These are phyloP conservation scores for Fusarium coffeatum DNA, from an alignment of 2,329 filamentous ascomycete genomes.

Conservation along the genomic window DNA sequence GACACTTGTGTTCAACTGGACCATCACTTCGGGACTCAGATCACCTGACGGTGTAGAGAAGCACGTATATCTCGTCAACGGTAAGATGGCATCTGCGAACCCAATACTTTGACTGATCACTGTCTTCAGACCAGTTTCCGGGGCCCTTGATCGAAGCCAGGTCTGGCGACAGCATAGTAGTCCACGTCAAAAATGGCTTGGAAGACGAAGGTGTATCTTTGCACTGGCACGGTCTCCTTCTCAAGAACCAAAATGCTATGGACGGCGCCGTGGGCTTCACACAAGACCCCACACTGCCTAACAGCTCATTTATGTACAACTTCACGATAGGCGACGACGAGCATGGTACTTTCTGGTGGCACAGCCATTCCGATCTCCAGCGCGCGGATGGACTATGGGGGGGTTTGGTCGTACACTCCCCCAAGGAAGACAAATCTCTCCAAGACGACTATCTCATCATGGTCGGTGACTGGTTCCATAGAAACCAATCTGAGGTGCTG, in stretches of 20 bases:
- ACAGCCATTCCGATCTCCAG: constrained; percentile 3
- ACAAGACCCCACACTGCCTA: background rate
- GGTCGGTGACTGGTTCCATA: constrained; percentile 8
- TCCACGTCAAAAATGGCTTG: background rate
- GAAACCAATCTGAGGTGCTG: background rate
- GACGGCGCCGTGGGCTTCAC: constrained; percentile 15
- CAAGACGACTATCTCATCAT: background rate
- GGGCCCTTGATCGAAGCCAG: background rate
- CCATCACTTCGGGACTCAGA: background rate
- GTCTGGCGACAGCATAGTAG: background rate
- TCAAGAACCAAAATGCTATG: background rate
- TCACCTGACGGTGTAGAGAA: constrained; percentile 15
- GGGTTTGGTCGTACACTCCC: background rate
- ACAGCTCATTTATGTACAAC: background rate
- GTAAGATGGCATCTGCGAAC: background rate
- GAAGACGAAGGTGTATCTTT: background rate
- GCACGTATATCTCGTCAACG: background rate
- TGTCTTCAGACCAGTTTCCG: background rate
- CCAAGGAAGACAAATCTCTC: rapidly evolving
- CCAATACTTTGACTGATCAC: rapidly evolving
- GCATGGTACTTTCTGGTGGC: constrained; percentile 14
- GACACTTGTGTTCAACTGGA: background rate
- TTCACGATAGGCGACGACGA: background rate
- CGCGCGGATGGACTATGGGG: constrained; percentile 11
- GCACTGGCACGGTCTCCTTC: constrained; percentile 2